Evolutionary conservation across 306 rosid genomes (phyloP), one percentile per base, ranked within the genome.

Genomic region (Cicer pinnatifidum): DNA sequence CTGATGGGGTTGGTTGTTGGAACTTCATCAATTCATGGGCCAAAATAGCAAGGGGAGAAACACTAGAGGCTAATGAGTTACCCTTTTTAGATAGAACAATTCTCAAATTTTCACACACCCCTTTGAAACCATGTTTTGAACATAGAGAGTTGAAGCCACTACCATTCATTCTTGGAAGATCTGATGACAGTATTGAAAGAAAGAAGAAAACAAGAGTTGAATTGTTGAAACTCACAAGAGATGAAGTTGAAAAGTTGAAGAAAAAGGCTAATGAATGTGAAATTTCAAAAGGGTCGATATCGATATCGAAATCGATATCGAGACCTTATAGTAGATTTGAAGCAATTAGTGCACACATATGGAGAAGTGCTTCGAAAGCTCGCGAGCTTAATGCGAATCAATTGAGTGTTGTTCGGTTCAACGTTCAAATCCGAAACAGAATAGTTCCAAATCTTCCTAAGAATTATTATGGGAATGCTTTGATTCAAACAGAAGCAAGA

Each of bases 401-500:
- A 17, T 50, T 20, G 37, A 68, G 35, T 9, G 6, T 35, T 1
- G 62, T 58, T 11, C 3, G 47, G 10, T 45, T 46, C 13, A 2
- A 0, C 5, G 75, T 6, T 17, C 33, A 77, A 4, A 11, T 68
- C 8, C 59, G 81, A 0, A 68, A 1, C 0, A 57, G 62, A 44
- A 9, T 67, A 15, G 15, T 6, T 56, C 81, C 81, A 38, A 73
- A 57, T 28, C 61, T 76, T 0, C 75, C 81, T 35, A 6, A 6
- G 5, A 76, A 68, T 7, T 76, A 33, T 12, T 76, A 67, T 37
- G 81, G 75, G 16, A 76, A 76, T 67, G 69, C 52, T 33, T 11
- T 76, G 28, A 40, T 46, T 9, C 6, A 1, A 15, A 51, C 74
- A 7, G 66, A 58, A 11, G 12, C 67, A 1, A 10, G 0, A 9